phyloP scores from a whole-genome alignment of 73 alveolate species.

The Symbiodinium natans region DNA sequence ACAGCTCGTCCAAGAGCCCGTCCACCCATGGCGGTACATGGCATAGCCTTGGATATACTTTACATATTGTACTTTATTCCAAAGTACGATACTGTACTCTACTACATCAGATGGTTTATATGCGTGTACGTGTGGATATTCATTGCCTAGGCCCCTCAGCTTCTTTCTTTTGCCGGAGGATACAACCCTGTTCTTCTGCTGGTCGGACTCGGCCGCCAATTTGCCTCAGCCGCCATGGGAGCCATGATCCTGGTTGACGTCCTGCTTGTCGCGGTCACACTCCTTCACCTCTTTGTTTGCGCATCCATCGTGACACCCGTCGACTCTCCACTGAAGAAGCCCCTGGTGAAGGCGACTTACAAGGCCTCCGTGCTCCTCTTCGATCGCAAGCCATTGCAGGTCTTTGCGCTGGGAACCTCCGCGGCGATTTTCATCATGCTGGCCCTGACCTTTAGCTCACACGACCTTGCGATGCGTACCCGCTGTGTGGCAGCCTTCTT shows the following conservation, averaged over 20 bases:
- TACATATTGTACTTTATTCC: too few species aligned
- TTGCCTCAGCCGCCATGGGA: neutral
- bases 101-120: too few species aligned
- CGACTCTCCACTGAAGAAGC: conserved; percentile 52
- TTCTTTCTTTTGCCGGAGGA: too few species aligned
- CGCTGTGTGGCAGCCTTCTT: conserved; percentile 50
- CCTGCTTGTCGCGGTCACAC: neutral
- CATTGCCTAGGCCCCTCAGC: too few species aligned
- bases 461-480: conserved; percentile 12
- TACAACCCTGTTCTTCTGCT: too few species aligned
- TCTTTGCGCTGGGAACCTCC: conserved; percentile 6
- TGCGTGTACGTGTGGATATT: too few species aligned
- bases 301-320: neutral
- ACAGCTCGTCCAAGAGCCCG: too few species aligned
- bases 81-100: too few species aligned
- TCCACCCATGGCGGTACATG: too few species aligned
- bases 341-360: conserved; percentile 18
- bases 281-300: neutral
- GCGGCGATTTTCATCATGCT: neutral
- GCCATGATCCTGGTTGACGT: conserved; percentile 17
- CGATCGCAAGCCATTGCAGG: neutral
- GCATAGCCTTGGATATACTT: too few species aligned
- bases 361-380: neutral
- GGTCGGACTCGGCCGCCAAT: too few species aligned
- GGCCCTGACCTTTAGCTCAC: neutral